Evolutionary conservation across 192 early-diverging fungal genomes (phyloP).

Genomic region (Coemansia sp.): DNA sequence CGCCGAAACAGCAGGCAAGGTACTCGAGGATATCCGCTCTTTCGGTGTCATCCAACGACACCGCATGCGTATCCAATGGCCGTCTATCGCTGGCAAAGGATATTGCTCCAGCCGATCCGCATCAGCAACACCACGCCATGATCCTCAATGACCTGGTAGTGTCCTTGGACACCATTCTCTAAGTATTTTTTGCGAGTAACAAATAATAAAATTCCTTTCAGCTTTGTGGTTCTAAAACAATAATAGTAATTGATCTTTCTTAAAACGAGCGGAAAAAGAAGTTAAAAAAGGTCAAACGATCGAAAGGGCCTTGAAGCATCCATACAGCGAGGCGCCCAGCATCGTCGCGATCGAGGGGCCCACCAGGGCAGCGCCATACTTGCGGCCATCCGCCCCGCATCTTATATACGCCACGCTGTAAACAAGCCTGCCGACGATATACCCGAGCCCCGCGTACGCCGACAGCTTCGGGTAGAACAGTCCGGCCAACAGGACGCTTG

Average conservation of each 20-base stretch:
- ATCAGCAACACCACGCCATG: background rate
- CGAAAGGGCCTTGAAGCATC: conserved; percentile 50
- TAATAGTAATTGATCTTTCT: background rate
- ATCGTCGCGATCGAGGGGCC: conserved; percentile 39
- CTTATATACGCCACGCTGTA: conserved; percentile 53
- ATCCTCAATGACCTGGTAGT: background rate
- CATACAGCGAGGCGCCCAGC: conserved; percentile 50
- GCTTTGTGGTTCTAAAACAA: background rate
- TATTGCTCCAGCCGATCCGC: background rate
- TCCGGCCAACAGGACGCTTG: conserved; percentile 45
- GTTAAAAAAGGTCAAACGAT: conserved; percentile 17
- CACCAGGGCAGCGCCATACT: conserved; percentile 39
- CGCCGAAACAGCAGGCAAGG: background rate
- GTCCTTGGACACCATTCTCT: background rate
- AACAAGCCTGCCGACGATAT: conserved; percentile 53
- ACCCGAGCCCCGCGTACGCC: conserved; percentile 41
- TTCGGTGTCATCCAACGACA: conserved; percentile 50
- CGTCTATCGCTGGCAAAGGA: conserved; percentile 36
- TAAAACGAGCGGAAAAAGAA: background rate
- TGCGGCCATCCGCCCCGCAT: conserved; percentile 40
- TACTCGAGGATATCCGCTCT: conserved; percentile 43
- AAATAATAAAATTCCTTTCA: too few relatives aligned
- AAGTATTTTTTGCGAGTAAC: too few relatives aligned
- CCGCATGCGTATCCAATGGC: conserved; percentile 37
- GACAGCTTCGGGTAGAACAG: conserved; percentile 56